A percentile compares a stretch with the other conserved stretches of the same genome.
Evolutionary conservation across 2,329 filamentous ascomycete genomes (phyloP).

Genomic region (Dactylellina leptospora): DNA sequence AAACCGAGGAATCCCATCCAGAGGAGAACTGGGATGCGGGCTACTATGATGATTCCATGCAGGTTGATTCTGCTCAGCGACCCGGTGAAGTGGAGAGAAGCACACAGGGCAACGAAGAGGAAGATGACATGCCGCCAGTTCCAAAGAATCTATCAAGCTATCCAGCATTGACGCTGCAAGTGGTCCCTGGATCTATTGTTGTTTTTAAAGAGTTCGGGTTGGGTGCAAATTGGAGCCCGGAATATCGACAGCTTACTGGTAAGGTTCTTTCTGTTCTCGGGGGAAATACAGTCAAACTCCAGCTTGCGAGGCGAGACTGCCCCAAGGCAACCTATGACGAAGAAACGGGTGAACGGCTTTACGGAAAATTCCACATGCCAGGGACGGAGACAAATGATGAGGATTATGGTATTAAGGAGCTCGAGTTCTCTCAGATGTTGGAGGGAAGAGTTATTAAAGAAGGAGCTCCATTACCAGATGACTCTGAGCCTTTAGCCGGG

Average conservation of each 20-base stretch:
- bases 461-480: slow-evolving; percentile 4
- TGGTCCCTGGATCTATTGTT: slow-evolving; percentile 54
- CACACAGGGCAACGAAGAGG: slow-evolving; percentile 48
- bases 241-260: slow-evolving; percentile 54
- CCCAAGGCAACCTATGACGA: slow-evolving; percentile 53
- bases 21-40: slow-evolving; percentile 28
- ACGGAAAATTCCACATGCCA: slow-evolving; percentile 57
- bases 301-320: slow-evolving; percentile 54
- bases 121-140: slow-evolving; percentile 55
- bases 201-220: slow-evolving; percentile 55
- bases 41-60: slow-evolving; percentile 55
- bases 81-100: slow-evolving; percentile 28
- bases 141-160: slow-evolving; percentile 54
- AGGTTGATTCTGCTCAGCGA: slow-evolving; percentile 36
- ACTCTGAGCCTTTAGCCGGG: neutral
- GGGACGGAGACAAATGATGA: slow-evolving; percentile 54
- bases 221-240: slow-evolving; percentile 52
- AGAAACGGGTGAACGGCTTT: slow-evolving; percentile 56
- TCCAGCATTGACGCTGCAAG: slow-evolving; percentile 48
- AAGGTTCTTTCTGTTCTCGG: slow-evolving; percentile 53
- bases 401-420: slow-evolving; percentile 27
- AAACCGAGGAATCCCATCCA: slow-evolving; percentile 5
- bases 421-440: slow-evolving; percentile 10
- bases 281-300: slow-evolving; percentile 16
- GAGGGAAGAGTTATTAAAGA: slow-evolving; percentile 38